Base-by-base conservation (phyloP, 2,329 filamentous ascomycete genomes). In the Aspergillus fumigatus region DNA sequence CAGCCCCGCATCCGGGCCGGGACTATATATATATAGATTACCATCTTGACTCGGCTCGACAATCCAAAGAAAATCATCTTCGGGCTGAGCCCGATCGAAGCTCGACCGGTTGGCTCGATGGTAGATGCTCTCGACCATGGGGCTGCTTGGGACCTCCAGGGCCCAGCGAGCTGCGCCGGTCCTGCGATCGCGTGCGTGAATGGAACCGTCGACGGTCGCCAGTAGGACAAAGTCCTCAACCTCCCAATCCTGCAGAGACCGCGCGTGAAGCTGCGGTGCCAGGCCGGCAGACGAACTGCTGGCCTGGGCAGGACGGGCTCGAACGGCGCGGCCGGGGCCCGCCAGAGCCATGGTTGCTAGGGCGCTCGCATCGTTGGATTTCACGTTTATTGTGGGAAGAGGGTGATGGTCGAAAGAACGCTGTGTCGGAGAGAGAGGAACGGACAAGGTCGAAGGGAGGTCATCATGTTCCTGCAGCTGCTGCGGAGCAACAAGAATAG, bases 211-310 rank as follows among this genome's bases (percentile, higher is more conserved):
- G 85, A 97, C 90, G 84, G 94, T 97, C 90, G 94, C 93, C 89
- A 99, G 83, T 82, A 99, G 90, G 80, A 97, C 90, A 85, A 97
- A 96, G 82, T 97, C 92, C 90, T 97, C 93, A 80, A 97, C 92
- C 89, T 97, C 91, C 93, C 93, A 97, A 80, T 97, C 93, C 85
- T 92, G 88, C 84, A 97, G 83, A 83, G 88, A 95, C 86, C 93
- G 92, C 92, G 92, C 93, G 88, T 83, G 82, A 74, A 90, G 88
- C 88, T 88, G 89, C 89, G 89, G 87, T 80, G 88, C 84, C 76
- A 89, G 81, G 69, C 86, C 86, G 74, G 82, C 81, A 74, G 82
- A 80, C 56, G 78, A 76, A 72, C 82, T 83, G 78, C 83, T 84
- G 73, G 81, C 79, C 79, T 85, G 84, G 82, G 85, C 86, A 85